Evolutionary conservation across 129 eudicot genomes (phyloP).

Genomic region (Helichrysum umbraculigerum): DNA sequence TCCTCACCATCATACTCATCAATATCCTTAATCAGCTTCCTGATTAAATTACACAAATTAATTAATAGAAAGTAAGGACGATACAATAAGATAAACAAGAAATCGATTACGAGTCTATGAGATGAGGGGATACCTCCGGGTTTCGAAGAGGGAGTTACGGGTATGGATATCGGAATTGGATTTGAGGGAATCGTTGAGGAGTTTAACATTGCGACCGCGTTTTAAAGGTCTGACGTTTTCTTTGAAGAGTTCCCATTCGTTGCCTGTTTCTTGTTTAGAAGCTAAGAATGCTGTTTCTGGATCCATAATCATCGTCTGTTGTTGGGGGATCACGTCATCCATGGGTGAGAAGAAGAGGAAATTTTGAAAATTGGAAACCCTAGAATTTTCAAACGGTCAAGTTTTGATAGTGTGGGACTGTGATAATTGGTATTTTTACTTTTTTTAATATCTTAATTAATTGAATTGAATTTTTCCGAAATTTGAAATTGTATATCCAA

Average conservation of each 20-base stretch:
- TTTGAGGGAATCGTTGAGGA: slow-evolving; percentile 79
- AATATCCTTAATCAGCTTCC: slow-evolving; percentile 72
- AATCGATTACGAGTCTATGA: not conserved
- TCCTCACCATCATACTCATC: slow-evolving; percentile 79
- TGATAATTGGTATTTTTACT: too few relatives aligned
- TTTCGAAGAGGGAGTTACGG: slow-evolving; percentile 51
- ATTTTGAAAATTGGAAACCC: slow-evolving; percentile 23
- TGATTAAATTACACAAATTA: slow-evolving; percentile 17
- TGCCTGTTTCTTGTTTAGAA: slow-evolving; percentile 60
- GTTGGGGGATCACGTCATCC: slow-evolving; percentile 20
- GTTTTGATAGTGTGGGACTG: too few relatives aligned
- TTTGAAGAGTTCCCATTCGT: slow-evolving; percentile 88
- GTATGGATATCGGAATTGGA: slow-evolving; percentile 53
- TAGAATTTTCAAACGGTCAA: slow-evolving; percentile 3
- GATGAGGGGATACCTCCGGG: slow-evolving; percentile 43
- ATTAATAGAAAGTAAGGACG: not conserved
- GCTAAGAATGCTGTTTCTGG: slow-evolving; percentile 75
- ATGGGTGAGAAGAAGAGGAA: slow-evolving; percentile 2
- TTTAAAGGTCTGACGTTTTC: slow-evolving; percentile 90
- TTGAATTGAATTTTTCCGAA: too few relatives aligned
- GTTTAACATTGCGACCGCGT: slow-evolving; percentile 76
- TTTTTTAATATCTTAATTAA: too few relatives aligned
- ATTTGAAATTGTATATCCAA: too few relatives aligned
- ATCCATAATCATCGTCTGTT: slow-evolving; percentile 36
- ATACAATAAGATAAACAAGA: not conserved